Evolutionary conservation across 495 filamentous ascomycete genomes (phyloP), one percentile per base, ranked within the genome.

Genomic region (Talaromyces proteolyticus): DNA sequence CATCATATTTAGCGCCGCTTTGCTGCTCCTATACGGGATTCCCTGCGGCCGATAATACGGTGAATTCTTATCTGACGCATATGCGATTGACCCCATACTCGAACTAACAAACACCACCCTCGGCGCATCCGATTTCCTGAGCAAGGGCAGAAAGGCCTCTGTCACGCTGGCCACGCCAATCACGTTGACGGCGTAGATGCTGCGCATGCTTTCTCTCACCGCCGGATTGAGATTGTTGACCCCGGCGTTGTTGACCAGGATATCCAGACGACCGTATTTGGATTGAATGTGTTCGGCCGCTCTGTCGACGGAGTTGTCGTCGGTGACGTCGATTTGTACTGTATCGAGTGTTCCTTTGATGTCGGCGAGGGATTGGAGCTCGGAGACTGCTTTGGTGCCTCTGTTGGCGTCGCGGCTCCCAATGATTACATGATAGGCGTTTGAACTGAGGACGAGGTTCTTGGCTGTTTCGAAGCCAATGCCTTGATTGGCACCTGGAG

Each of bases 1-100:
- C 41, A 67, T 40, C 71, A 72, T 72, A 41, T 72, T 68, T 44
- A 74, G 7, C 12, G 72, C 72, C 16, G 70, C 67, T 56, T 75
- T 75, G 52, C 67, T 72, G 25, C 58, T 55, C 2, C 70, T 59
- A 44, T 74, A 73, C 23, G 59, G 54, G 19, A 60, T 57, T 23
- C 36, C 58, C 0, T 55, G 17, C 2, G 49, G 24, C 11, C 52
- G 39, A 38, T 64, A 64, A 38, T 47, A 53, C 2, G 48, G 38
- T 17, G 54, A 53, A 12, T 41, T 38, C 7, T 57, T 52, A 36
- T 75, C 64, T 0, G 60, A 18, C 12, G 67, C 60, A 14, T 63
- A 52, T 7, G 29, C 48, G 36, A 71, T 24, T 1, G 72, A 75
- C 2, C 65, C 66, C 23, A 69, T 48, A 14, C 53, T 57, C 8